Base-by-base conservation (phyloP, 1,139 yeast genomes). In the Zygosaccharomyces pseudobailii region DNA sequence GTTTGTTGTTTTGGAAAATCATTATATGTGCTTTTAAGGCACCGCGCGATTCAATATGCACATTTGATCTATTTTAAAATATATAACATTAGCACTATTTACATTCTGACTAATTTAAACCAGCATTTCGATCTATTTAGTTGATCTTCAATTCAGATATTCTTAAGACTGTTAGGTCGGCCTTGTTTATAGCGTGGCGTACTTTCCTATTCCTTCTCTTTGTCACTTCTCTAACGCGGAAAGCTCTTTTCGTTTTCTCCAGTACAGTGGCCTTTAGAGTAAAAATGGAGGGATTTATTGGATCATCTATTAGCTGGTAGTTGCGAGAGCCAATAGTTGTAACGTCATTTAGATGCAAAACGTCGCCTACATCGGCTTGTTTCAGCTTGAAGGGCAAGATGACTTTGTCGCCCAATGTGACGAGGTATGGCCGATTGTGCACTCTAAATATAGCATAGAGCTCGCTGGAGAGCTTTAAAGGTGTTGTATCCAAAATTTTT, bases 401-500 rank as follows among this genome's bases (percentile, higher is more conserved):
- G 43, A 92, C 79, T 55, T 75, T 78, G 66, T 94, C 99, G 20
- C 98, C 98, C 56, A 84, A 80, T 20, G 98, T 89, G 21, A 94
- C 95, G 52, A 92, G 72, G 61, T 87, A 90, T 40, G 95, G 88
- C 67, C 89, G 81, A 65, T 84, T 82, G 70, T 89, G 94, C 40
- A 94, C 77, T 59, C 80, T 82, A 57, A 90, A 77, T 6, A 87
- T 75, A 43, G 98, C 98, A 62, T 89, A 92, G 37, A 92, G 70
- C 53, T 78, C 75, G 42, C 72, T 70, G 53, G 88, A 87, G 49
- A 80, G 76, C 62, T 84, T 86, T 54, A 90, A 69, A 8, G 88
- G 82, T 2, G 73, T 68, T 43, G 76, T 60, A 50, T 76, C 80
- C 4, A 48, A 17, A 17, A 13, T 22, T 5, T 28, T 38, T 19